Evolutionary conservation across 441 rosid species (phyloP), one percentile per base, ranked within the genome.

Genomic region (Pelargonium australe): DNA sequence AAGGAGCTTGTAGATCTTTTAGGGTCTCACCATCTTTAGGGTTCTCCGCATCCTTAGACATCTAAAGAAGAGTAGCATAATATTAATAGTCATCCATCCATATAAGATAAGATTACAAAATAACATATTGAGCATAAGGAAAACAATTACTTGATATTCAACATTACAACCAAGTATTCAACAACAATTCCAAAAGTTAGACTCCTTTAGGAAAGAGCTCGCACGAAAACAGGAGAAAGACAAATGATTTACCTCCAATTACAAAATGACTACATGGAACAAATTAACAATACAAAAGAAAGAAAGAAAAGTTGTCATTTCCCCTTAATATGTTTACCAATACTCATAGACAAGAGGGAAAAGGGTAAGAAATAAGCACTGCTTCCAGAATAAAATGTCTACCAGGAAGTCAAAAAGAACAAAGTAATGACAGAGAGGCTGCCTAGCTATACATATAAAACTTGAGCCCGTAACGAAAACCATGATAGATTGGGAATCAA

Each of bases 21-120:
- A 76, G 72, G 53, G 71, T 16, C 51, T 76, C 78, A 2, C 64
- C 67, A 23, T 55, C 72, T 60, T 70, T 64, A 67, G 78, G 80
- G 63, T 65, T 77, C 63, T 57, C 63, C 13, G 20, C 63, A 70
- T 84, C 85, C 55, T 64, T 75, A 62, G 85, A 55, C 88, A 84
- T 84, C 70, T 83, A 69, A 58, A 64, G 5, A 16, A 49, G 63
- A 58, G n/a, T 12, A 16, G 19, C 9, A 57, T 57, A 19, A 57
- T 8, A 14, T 57, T 57, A 57, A 57, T 57, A 23, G 5, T 1
- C 63, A 57, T 7, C 23, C 63, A 57, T 7, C 31, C 63, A 57
- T 7, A 10, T 8, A 11, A 57, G 7, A 57, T 57, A 57, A 3
- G 63, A 57, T 10, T 57, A 57, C 63, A 57, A 57, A 57, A 57